phyloP scores from a whole-genome alignment of 805 yeast genomes.

The Torulaspora franciscae region DNA sequence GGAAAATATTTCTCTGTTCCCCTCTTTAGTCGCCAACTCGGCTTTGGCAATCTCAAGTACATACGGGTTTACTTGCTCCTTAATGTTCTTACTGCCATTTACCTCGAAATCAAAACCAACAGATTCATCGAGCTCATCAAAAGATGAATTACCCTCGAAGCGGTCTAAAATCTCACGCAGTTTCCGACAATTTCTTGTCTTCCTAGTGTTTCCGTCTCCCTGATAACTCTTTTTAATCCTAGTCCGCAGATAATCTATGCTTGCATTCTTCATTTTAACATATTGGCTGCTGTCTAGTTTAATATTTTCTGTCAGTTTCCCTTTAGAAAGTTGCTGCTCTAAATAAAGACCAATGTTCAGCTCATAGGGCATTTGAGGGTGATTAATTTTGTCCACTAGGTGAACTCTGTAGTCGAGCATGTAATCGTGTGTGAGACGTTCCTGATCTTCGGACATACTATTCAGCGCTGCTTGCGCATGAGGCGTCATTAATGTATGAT shows the following conservation, averaged over 20 bases:
- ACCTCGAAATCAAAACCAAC: slow-evolving; percentile 14
- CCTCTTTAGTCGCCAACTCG: slow-evolving; percentile 16
- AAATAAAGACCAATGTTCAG: slow-evolving; percentile 17
- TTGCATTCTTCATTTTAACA: slow-evolving; percentile 11
- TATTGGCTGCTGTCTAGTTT: neutral
- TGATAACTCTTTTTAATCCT: slow-evolving; percentile 9
- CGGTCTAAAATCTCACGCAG: slow-evolving; percentile 24
- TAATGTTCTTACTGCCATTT: slow-evolving; percentile 12
- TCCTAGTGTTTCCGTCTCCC: slow-evolving; percentile 15
- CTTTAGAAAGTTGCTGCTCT: slow-evolving; percentile 2
- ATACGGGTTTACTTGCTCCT: slow-evolving; percentile 24
- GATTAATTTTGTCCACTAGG: slow-evolving; percentile 16
- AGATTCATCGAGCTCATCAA: slow-evolving; percentile 14
- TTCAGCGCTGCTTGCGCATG: slow-evolving; percentile 5
- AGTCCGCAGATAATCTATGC: slow-evolving; percentile 16
- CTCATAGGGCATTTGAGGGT: slow-evolving; percentile 24
- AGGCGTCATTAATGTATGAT: slow-evolving; percentile 22
- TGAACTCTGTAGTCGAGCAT: slow-evolving; percentile 29
- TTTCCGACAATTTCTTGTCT: slow-evolving; percentile 29
- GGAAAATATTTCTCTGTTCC: slow-evolving; percentile 19
- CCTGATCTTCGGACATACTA: slow-evolving; percentile 21
- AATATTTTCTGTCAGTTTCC: neutral
- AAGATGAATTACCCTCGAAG: slow-evolving; percentile 13
- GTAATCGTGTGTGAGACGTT: slow-evolving; percentile 23
- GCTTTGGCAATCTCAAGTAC: slow-evolving; percentile 26